phyloP scores from a whole-genome alignment of 495 filamentous ascomycete species.

The Annulohypoxylon maeteangense region DNA sequence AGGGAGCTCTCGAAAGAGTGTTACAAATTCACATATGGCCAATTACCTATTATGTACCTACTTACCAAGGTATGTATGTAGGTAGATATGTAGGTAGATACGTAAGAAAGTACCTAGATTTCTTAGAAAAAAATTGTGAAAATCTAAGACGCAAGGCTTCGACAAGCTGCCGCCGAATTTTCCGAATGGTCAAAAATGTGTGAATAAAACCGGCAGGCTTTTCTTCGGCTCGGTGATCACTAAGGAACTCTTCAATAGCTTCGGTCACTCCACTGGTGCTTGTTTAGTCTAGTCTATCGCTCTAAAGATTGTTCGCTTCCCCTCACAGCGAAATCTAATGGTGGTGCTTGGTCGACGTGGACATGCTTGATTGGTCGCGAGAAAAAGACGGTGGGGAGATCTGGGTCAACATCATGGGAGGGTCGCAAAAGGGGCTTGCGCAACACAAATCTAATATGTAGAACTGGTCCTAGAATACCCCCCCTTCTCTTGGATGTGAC shows the following conservation, averaged over 20 bases:
- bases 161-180: background rate
- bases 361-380: constrained; percentile 44
- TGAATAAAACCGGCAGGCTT: constrained; percentile 9
- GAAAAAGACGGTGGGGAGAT: constrained; percentile 38
- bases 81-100: too few relatives aligned
- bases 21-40: background rate
- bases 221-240: constrained; percentile 35
- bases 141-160: background rate
- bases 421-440: constrained; percentile 49
- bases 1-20: background rate
- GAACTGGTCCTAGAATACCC: constrained; percentile 34
- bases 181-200: background rate
- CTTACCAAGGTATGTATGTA: too few relatives aligned
- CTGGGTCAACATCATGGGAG: constrained; percentile 42
- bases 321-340: constrained; percentile 41
- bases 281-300: constrained; percentile 38
- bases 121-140: background rate
- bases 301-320: constrained; percentile 35
- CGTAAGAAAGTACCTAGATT: too few relatives aligned
- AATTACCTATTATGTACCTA: too few relatives aligned
- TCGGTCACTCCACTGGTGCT: constrained; percentile 43
- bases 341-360: constrained; percentile 51
- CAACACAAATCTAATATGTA: constrained; percentile 41
- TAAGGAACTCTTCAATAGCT: constrained; percentile 21
- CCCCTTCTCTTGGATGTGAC: constrained; percentile 31